A percentile compares a stretch with the other conserved stretches of the same genome.
Evolutionary conservation across 495 filamentous ascomycete species (phyloP).

Genomic region (Talaromyces stipitatus): DNA sequence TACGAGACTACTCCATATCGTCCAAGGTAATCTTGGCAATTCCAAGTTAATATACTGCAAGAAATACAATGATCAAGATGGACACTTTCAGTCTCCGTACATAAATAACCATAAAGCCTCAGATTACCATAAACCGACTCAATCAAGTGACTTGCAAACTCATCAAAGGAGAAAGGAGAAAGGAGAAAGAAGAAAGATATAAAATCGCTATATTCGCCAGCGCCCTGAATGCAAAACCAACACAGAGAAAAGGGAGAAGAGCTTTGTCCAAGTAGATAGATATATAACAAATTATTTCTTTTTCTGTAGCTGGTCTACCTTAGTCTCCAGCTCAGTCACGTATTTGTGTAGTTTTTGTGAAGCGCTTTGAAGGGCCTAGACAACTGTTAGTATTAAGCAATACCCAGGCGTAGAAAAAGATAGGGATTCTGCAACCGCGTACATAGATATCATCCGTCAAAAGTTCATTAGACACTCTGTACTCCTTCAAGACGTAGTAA

Average conservation of each 20-base stretch:
- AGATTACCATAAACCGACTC: no score
- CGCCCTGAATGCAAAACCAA: neutral
- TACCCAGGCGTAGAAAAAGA: neutral
- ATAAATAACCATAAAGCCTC: no score
- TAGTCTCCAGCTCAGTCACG: constrained; percentile 72
- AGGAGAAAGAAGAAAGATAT: neutral
- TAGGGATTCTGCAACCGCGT: no score
- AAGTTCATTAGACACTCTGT: constrained; percentile 87
- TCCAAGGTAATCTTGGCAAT: no score
- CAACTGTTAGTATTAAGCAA: constrained; percentile 2
- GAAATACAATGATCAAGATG: no score
- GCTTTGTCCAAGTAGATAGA: neutral
- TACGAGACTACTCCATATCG: no score
- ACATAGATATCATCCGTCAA: constrained; percentile 95
- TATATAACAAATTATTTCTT: constrained; percentile 40
- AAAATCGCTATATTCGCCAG: neutral
- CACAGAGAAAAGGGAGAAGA: neutral
- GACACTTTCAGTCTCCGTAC: no score
- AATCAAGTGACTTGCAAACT: no score
- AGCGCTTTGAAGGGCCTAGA: constrained; percentile 76
- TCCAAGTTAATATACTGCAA: no score
- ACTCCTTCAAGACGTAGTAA: constrained; percentile 87
- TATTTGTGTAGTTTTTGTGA: constrained; percentile 81
- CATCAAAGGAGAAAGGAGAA: neutral
- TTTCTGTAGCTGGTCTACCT: constrained; percentile 61